Percentiles rank a stretch among this genome's conserved stretches.
Conservation (phyloP, 345 rosid species). For the Gossypium mustelinum region DNA sequence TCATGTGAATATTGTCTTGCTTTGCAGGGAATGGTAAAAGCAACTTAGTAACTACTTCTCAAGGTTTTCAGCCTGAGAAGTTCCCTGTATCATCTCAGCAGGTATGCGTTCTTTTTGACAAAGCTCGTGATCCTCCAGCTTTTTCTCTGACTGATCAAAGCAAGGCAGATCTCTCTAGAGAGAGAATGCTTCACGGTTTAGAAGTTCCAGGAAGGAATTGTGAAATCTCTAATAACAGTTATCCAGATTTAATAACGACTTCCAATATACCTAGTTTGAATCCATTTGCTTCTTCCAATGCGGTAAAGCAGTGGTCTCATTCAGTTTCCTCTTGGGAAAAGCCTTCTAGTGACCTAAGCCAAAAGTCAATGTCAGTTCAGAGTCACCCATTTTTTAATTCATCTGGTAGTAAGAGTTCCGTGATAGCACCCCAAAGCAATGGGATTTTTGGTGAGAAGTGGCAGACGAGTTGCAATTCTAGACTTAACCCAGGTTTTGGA, state of each 20-base stretch:
- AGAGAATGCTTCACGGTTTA: constrained; percentile 37
- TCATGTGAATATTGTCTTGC: constrained; percentile 21
- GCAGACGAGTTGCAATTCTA: constrained; percentile 40
- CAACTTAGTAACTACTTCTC: constrained; percentile 38
- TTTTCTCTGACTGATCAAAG: constrained; percentile 43
- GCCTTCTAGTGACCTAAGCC: constrained; percentile 43
- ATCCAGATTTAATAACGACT: constrained; percentile 44
- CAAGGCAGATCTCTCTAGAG: constrained; percentile 40
- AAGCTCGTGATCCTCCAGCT: constrained; percentile 39
- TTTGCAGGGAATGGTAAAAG: constrained; percentile 50
- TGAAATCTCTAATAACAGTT: constrained; percentile 35
- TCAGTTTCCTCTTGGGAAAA: constrained; percentile 60
- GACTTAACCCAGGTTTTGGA: constrained; percentile 42
- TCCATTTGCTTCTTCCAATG: constrained; percentile 37
- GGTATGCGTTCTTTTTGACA: constrained; percentile 34
- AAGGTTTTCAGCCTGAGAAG: constrained; percentile 33
- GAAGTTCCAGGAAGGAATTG: constrained; percentile 41
- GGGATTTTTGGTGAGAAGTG: constrained; percentile 49
- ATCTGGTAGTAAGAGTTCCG: constrained; percentile 42
- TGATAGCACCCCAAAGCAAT: constrained; percentile 44
- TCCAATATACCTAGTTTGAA: constrained; percentile 38
- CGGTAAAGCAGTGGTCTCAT: constrained; percentile 47
- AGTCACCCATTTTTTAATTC: constrained; percentile 43
- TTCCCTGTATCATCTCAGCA: constrained; percentile 43
- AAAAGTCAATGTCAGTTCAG: constrained; percentile 50